Base-by-base conservation (phyloP, 805 yeast species). In the Kurtzmaniella cleridarum region DNA sequence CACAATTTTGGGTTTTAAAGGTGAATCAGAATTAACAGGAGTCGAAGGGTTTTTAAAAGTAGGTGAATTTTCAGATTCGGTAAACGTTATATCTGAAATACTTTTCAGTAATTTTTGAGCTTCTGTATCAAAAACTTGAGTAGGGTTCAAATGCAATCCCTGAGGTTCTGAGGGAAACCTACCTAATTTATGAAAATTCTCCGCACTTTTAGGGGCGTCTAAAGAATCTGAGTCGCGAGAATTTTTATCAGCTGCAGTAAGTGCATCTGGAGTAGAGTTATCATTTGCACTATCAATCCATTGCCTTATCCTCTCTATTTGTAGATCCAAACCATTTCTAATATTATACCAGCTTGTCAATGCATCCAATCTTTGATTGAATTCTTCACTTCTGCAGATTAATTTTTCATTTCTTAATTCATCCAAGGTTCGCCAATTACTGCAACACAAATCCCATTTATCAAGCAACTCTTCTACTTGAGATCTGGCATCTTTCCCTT, bases 371-470 rank as follows among this genome's bases (percentile, higher is more conserved):
- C 86, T 71, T 28, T 71, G 65, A 27, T 69, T 74, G 51, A 91
- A 88, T 31, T 76, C 84, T 2, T 73, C 75, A 3, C 78, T 66
- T 3, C 77, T 75, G 44, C 87, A 78, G 3, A 75, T 59, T 0
- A 96, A 95, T 47, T 86, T 84, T 40, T 86, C 95, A 31, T 69
- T 71, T 35, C 72, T 72, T 95, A 93, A 83, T 38, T 86, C 89
- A 42, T 79, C 80, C 30, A 75, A 62, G 16, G 86, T 84, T 41
- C 84, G 76, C 95, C 96, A 93, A 26, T 84, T 68, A 31, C 76
- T 79, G 49, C 87, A 83, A 31, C 86, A 78, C 27, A 74, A 72
- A 29, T 81, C 87, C 50, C 78, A 81, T 41, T 73, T 70, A 18
- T 77, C 75, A 27, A 91, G 60, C 3, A 87, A 57, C 3, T 60